Base-by-base conservation (phyloP, 768 basidiomycete species). In the Lactifluus volemus region DNA sequence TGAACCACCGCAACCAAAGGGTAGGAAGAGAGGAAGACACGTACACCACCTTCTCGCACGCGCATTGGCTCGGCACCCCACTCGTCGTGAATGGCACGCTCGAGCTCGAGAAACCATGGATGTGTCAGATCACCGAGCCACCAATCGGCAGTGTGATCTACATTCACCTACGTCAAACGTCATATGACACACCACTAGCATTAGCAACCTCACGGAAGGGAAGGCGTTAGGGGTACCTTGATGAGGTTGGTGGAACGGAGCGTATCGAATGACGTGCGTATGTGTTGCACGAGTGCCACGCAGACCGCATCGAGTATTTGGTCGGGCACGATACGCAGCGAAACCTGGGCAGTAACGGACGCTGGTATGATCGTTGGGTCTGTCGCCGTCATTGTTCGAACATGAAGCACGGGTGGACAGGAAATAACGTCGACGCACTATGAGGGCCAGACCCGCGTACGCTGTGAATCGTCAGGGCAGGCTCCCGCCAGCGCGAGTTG, bases 251-350 rank as follows among this genome's bases (percentile, higher is more conserved):
- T 82, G 1, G 89, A 90, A 17, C 76, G 67, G 1, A 92, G 73
- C 8, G 67, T 68, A 34, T 74, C 67, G 70, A 96, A 98, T 1
- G 82, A 79, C 0, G 69, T 67, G 32, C 75, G 68, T 1, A 98
- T 74, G 68, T 88, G 81, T 3, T 77, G 70, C 58, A 82, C 78
- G 15, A 98, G 74, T 9, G 81, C 74, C 15, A 75, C 74, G 4
- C 84, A 81, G 61, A 96, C 85, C 4, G 76, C 78, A 7, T 87
- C 82, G 4, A 95, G 74, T 58, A 86, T 81, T 72, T 98, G 96
- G 69, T 98, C 92, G 1, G 96, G 96, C 0, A 99, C 96, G 65
- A 98, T 89, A 12, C 96, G 89, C 60, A 98, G 72, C 5, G 92
- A 96, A 6, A 98, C 79, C 63, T 90, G 85, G 1, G 94, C 84